Evolutionary conservation across 1,284 basidiomycete genomes (phyloP).

Genomic region (Ganoderma multipileum): DNA sequence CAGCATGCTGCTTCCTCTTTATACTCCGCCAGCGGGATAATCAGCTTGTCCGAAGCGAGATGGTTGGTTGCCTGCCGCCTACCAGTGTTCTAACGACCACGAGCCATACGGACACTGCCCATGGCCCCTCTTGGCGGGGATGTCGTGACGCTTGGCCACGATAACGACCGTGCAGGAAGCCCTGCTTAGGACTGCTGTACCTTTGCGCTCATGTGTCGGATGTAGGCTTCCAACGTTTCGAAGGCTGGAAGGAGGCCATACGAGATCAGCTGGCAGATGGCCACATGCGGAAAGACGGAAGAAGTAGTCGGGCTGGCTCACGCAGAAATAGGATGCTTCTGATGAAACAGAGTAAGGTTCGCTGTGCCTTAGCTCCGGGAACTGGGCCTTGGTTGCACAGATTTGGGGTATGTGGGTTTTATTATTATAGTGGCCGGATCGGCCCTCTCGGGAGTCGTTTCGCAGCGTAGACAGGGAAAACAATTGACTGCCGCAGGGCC

Average conservation of each 20-base stretch:
- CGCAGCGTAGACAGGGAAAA: background rate
- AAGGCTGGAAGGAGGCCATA: background rate
- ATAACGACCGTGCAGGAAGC: background rate
- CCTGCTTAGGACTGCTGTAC: background rate
- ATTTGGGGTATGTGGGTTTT: background rate
- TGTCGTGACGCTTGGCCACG: background rate
- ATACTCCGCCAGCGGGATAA: background rate
- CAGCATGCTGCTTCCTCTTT: background rate
- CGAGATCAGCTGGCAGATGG: constrained; percentile 6
- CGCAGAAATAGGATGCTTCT: constrained; percentile 8
- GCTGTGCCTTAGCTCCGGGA: background rate
- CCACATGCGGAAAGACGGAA: constrained; percentile 4
- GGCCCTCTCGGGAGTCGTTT: background rate
- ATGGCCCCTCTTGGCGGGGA: constrained; percentile 8
- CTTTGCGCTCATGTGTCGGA: background rate
- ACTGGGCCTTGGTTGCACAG: background rate
- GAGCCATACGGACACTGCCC: constrained; percentile 3
- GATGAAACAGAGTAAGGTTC: constrained; percentile 5
- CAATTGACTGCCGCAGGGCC: background rate
- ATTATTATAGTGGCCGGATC: background rate
- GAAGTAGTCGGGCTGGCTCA: constrained; percentile 8
- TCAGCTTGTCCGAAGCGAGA: background rate
- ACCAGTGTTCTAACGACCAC: background rate
- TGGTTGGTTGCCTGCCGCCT: background rate
- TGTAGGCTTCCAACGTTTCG: background rate